Evolutionary conservation across 1,284 basidiomycete genomes (phyloP), one percentile per base, ranked within the genome.

Genomic region (Cutaneotrichosporon mucoides): DNA sequence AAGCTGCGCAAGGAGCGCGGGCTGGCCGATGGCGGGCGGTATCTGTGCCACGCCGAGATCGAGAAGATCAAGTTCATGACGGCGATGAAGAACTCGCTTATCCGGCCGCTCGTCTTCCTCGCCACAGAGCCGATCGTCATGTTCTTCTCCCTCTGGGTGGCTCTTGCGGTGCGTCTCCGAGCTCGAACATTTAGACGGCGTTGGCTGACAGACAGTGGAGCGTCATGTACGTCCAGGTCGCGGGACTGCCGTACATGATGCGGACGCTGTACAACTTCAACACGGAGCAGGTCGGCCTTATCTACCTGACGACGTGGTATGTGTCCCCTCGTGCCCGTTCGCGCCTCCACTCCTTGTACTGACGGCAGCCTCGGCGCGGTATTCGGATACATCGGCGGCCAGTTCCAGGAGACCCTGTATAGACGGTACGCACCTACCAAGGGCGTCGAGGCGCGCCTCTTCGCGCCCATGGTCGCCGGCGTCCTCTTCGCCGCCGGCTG

Each of bases 371-470:
- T 89, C 38, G 89, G 88, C 1, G 80, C 81, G 8, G 11, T 83
- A 6, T 66, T 88, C 0, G 88, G 87, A 1, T 85, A 85, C 61
- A 51, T 76, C 0, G 80, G 79, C 2, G 87, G 86, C 65, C 70
- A 86, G n/a, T 82, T 83, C 61, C 88, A 90, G 76, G 88, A 90
- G 66, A 73, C 70, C 33, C 70, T 89, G 2, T 91, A 90, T 66
- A 77, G 56, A 10, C 34, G 34, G 1, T 41, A 43, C 38, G 62
- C 62, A n/a, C 73, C 77, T 0, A 81, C 68, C 13, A 76, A 81
- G 46, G 88, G 88, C 0, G 85, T 88, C 0, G 89, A 91, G 75
- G 89, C 89, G 0, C 82, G 89, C 7, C 76, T 92, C 24, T 89
- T 87, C 65, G 76, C 79, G 10, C 84, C 87, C 3, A 86, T 87